Base-by-base conservation (phyloP, 2,329 filamentous ascomycete genomes). In the Penicillium sp. region DNA sequence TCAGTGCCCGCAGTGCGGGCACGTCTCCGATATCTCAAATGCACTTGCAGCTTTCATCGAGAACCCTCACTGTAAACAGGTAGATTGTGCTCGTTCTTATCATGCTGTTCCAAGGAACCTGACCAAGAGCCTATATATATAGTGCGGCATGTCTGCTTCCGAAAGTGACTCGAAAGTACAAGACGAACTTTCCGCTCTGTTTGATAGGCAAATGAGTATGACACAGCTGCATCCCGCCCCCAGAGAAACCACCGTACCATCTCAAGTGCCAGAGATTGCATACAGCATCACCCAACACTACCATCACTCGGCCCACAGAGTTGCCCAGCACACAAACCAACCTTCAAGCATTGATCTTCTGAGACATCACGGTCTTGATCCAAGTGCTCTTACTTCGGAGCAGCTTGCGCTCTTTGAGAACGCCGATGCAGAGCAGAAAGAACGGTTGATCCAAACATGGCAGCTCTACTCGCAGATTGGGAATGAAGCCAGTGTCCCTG, bases 281-380 rank as follows among this genome's bases (percentile, higher is more conserved):
- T 95, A 94, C 76, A 86, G 82, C 56, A 85, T 89, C 64, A 89
- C 89, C 10, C 87, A 90, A 68, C 91, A 96, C 73, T 96, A 96
- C 73, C 88, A 88, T 61, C 90, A 92, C 69, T 91, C 90, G 9
- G 79, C 88, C 43, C 90, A 95, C 70, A 70, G 87, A 59, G 79
- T 70, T 46, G 73, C 75, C 20, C 78, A 43, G 20, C 38, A 39
- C 16, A 45, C 42, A 32, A 16, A 32, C 31, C 50, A 60, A 80
- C 80, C 6, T 76, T 76, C 34, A 22, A 56, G 61, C 29, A 75
- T 83, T 8, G 83, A 88, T 62, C 77, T 89, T 18, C 79, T 92
- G 13, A 71, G 79, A 29, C 81, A 83, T 62, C 81, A 92, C 69
- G 86, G 86, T 62, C 85, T 96, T 64, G 84, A 95, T 69, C 83